Percentiles rank a stretch among this genome's conserved stretches.
Conservation (phyloP, 495 filamentous ascomycete species). For the Penicillium lagena region DNA sequence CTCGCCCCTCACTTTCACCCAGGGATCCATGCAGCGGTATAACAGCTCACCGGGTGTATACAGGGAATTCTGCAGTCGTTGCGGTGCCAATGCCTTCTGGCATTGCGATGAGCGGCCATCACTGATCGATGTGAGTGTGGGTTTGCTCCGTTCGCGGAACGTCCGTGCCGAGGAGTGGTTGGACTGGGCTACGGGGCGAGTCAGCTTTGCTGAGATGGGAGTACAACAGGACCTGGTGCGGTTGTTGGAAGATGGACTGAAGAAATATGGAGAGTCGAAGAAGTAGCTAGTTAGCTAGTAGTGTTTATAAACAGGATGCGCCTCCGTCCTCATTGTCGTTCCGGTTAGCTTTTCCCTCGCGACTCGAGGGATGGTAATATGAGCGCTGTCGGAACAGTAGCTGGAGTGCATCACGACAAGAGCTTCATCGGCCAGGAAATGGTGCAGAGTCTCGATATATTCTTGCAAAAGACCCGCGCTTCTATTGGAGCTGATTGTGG, state of each 20-base stretch:
- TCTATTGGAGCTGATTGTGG: not conserved
- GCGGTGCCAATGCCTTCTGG: conserved; percentile 66
- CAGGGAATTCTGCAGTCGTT: conserved; percentile 58
- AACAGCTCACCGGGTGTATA: conserved; percentile 46
- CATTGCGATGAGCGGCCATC: conserved; percentile 47
- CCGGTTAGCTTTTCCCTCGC: not conserved
- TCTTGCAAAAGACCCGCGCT: not conserved
- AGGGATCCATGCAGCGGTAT: conserved; percentile 46
- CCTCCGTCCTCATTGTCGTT: too few species aligned
- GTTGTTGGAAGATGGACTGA: conserved; percentile 15
- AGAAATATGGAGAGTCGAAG: not conserved
- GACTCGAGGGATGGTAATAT: conserved; percentile 3
- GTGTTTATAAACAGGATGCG: not conserved
- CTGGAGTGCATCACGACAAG: conserved; percentile 1
- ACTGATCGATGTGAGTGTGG: conserved; percentile 61
- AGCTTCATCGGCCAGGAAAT: not conserved
- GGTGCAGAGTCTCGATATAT: conserved; percentile 2
- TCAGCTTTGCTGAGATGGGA: conserved; percentile 59
- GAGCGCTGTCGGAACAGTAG: not conserved
- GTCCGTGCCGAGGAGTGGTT: conserved; percentile 54
- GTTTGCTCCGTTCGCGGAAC: conserved; percentile 47
- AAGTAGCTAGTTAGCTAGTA: not conserved
- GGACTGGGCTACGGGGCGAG: conserved; percentile 50
- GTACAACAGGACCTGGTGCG: conserved; percentile 34
- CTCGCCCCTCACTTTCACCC: conserved; percentile 33